Conservation (phyloP, 2,329 filamentous ascomycete genomes). For the Cladosporium cucumerinum region DNA sequence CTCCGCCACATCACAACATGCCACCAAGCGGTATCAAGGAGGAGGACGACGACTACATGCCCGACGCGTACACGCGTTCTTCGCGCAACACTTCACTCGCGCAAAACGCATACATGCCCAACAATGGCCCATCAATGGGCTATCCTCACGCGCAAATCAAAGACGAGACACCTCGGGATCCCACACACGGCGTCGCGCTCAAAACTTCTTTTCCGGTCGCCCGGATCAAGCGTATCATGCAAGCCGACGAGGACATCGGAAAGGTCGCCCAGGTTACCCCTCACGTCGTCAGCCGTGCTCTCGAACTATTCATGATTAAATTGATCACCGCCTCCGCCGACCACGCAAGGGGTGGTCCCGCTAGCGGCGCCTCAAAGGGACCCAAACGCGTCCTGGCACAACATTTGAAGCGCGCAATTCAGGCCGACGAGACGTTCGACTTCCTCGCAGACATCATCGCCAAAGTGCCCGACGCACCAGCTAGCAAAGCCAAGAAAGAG, state of each 20-base stretch:
- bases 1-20: constrained; percentile 20
- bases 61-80: constrained; percentile 23
- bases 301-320: constrained; percentile 97
- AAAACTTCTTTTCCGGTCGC: constrained; percentile 96
- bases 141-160: constrained; percentile 19
- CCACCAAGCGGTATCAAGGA: constrained; percentile 25
- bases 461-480: constrained; percentile 69
- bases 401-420: constrained; percentile 88
- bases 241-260: constrained; percentile 96
- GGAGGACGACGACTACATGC: constrained; percentile 34
- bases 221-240: constrained; percentile 98
- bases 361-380: constrained; percentile 41
- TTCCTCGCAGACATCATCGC: constrained; percentile 87
- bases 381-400: constrained; percentile 86
- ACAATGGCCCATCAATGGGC: constrained; percentile 14
- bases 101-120: constrained; percentile 19
- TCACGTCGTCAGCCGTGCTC: constrained; percentile 80
- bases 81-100: constrained; percentile 4
- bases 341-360: constrained; percentile 58
- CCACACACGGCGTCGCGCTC: constrained; percentile 61
- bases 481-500: constrained; percentile 39
- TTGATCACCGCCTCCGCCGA: constrained; percentile 84
- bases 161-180: constrained; percentile 26
- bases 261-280: constrained; percentile 98
- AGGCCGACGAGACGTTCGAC: constrained; percentile 87